Conservation (phyloP, 306 rosid species). For the Castanospermum australe region DNA sequence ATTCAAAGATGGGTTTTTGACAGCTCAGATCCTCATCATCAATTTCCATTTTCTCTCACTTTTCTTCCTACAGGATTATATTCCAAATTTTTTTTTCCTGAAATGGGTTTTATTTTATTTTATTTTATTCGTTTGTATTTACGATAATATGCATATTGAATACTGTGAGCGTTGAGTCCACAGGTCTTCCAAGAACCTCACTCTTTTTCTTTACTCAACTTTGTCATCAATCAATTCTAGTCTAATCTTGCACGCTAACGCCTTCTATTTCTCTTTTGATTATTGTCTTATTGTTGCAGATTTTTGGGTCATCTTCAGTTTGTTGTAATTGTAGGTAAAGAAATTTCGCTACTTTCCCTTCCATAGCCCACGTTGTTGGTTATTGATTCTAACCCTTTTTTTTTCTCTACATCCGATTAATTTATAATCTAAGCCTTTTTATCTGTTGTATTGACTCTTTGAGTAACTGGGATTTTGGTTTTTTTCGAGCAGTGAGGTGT, state of each 20-base stretch:
- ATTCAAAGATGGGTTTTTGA: background rate
- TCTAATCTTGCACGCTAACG: conserved; percentile 61
- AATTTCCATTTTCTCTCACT: background rate
- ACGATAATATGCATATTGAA: background rate
- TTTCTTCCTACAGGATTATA: background rate
- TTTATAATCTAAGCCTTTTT: background rate
- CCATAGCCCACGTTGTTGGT: too few species aligned
- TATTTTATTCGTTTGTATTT: background rate
- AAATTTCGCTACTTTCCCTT: background rate
- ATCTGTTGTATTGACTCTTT: conserved; percentile 12
- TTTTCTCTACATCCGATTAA: conserved; percentile 15
- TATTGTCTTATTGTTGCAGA: conserved; percentile 50
- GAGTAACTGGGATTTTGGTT: background rate
- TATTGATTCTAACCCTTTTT: background rate
- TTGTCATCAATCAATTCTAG: conserved; percentile 38
- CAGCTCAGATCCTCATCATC: conserved; percentile 44
- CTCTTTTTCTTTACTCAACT: conserved; percentile 34
- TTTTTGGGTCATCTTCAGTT: conserved; percentile 43
- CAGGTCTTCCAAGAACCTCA: too few species aligned
- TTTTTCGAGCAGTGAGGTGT: conserved; percentile 34
- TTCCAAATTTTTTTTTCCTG: background rate
- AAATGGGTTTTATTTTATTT: background rate
- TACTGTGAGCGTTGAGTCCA: too few species aligned
- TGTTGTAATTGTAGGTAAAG: conserved; percentile 56
- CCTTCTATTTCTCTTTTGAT: conserved; percentile 4